Percentiles rank a stretch among this genome's conserved stretches.
Evolutionary conservation across 1,139 yeast species (phyloP).

Genomic region (Suhomyces kunorum): DNA sequence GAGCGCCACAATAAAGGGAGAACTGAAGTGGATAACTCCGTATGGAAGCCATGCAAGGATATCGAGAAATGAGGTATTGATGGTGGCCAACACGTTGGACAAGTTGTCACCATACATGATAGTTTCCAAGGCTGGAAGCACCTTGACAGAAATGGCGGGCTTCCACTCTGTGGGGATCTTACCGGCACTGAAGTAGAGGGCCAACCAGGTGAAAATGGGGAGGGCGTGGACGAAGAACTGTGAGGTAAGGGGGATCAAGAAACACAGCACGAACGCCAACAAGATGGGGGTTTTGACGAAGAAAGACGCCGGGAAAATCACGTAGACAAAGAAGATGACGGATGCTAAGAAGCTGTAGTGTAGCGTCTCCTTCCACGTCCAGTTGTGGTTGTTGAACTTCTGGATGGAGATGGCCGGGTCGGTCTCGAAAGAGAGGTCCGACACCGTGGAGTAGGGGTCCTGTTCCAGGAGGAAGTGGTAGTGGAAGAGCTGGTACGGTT

Average conservation of each 20-base stretch:
- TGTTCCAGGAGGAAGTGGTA: slow-evolving; percentile 60
- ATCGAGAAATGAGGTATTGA: slow-evolving; percentile 68
- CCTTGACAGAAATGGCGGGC: slow-evolving; percentile 88
- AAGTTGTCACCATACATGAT: slow-evolving; percentile 92
- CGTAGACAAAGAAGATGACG: slow-evolving; percentile 53
- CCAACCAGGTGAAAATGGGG: slow-evolving; percentile 87
- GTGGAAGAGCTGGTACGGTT: slow-evolving; percentile 49
- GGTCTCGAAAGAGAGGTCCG: slow-evolving; percentile 61
- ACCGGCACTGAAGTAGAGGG: slow-evolving; percentile 77
- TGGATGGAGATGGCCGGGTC: slow-evolving; percentile 52
- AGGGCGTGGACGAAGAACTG: slow-evolving; percentile 86
- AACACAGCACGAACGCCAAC: slow-evolving; percentile 37
- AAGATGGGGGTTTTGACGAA: slow-evolving; percentile 47
- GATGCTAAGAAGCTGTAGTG: slow-evolving; percentile 55
- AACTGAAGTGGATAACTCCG: slow-evolving; percentile 84
- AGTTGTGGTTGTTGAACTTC: slow-evolving; percentile 51
- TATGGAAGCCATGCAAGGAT: slow-evolving; percentile 95
- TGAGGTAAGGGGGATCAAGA: slow-evolving; percentile 69
- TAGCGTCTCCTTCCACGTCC: slow-evolving; percentile 45
- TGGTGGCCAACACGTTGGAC: slow-evolving; percentile 80
- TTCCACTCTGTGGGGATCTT: slow-evolving; percentile 77
- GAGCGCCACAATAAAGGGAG: slow-evolving; percentile 86
- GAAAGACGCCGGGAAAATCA: slow-evolving; percentile 54
- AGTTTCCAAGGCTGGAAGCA: slow-evolving; percentile 92
- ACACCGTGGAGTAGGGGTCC: slow-evolving; percentile 53